phyloP scores from a whole-genome alignment of 139 green algal genomes.

The Asterochloris erici region DNA sequence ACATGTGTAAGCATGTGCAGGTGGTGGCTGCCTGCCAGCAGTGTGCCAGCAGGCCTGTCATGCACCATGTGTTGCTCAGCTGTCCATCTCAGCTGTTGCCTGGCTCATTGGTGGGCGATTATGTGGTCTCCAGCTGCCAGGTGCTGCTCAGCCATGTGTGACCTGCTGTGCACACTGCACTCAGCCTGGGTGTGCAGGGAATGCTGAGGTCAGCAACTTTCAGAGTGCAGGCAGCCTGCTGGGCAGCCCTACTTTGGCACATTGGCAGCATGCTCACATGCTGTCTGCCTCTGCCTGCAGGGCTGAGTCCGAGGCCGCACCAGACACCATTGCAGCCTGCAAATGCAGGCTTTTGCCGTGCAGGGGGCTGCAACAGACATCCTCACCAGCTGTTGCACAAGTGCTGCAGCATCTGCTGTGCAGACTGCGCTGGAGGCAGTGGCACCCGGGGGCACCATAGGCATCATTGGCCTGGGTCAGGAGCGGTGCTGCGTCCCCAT shows the following conservation, averaged over 20 bases:
- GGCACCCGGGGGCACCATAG: slow-evolving; percentile 36
- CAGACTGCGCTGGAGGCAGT: slow-evolving; percentile 18
- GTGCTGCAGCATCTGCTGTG: not conserved
- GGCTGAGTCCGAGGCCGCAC: not conserved
- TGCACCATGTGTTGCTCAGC: no score
- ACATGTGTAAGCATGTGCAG: no score
- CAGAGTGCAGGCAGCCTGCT: not conserved
- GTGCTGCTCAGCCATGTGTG: no score
- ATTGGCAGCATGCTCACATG: not conserved
- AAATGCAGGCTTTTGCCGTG: not conserved
- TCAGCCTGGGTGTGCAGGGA: no score
- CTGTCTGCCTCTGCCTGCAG: not conserved
- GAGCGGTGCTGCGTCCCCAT: slow-evolving; percentile 45
- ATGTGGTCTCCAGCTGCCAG: no score
- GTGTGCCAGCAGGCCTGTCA: no score
- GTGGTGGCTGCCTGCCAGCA: no score
- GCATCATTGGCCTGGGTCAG: slow-evolving; percentile 53
- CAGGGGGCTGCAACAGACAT: not conserved
- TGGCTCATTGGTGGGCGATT: no score
- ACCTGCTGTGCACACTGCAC: no score
- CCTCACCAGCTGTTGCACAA: not conserved
- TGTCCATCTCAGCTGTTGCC: no score
- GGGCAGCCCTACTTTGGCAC: not conserved
- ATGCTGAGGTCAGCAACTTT: no score
- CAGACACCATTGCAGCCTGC: not conserved